Conservation (phyloP, 2,329 filamentous ascomycete species). For the Lasiodiplodia sp. region DNA sequence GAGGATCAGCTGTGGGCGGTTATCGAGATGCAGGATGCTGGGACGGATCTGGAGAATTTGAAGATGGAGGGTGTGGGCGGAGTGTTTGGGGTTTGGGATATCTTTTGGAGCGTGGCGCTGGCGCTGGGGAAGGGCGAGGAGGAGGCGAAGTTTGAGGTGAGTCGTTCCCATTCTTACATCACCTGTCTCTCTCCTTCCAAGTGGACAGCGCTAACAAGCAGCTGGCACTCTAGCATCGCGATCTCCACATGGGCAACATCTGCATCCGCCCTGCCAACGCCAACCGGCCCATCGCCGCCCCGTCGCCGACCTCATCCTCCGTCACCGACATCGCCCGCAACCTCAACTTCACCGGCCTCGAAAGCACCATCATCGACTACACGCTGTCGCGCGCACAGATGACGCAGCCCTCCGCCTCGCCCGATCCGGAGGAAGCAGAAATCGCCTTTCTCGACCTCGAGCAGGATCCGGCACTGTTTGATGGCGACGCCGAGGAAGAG, state of each 20-base stretch:
- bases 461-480: slow-evolving; percentile 53
- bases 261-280: slow-evolving; percentile 55
- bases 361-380: slow-evolving; percentile 73
- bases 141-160: slow-evolving; percentile 64
- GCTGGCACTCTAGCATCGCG: slow-evolving; percentile 58
- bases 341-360: slow-evolving; percentile 62
- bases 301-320: slow-evolving; percentile 38
- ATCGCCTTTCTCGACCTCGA: slow-evolving; percentile 57
- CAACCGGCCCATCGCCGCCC: slow-evolving; percentile 38
- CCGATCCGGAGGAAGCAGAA: slow-evolving; percentile 30
- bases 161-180: not conserved
- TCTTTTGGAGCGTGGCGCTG: slow-evolving; percentile 72
- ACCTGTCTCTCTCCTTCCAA: not conserved
- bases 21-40: slow-evolving; percentile 72
- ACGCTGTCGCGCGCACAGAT: slow-evolving; percentile 69
- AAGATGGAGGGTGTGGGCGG: slow-evolving; percentile 40
- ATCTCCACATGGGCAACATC: slow-evolving; percentile 72
- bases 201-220: not conserved
- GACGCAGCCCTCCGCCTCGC: slow-evolving; percentile 29
- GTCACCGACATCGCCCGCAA: slow-evolving; percentile 44
- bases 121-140: slow-evolving; percentile 68
- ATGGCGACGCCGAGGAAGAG: slow-evolving; percentile 55
- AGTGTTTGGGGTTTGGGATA: slow-evolving; percentile 63
- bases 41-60: slow-evolving; percentile 57
- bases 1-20: slow-evolving; percentile 68